These are phyloP conservation scores for Hericium erinaceus DNA, from an alignment of 768 basidiomycete species.

Conservation along the genomic window DNA sequence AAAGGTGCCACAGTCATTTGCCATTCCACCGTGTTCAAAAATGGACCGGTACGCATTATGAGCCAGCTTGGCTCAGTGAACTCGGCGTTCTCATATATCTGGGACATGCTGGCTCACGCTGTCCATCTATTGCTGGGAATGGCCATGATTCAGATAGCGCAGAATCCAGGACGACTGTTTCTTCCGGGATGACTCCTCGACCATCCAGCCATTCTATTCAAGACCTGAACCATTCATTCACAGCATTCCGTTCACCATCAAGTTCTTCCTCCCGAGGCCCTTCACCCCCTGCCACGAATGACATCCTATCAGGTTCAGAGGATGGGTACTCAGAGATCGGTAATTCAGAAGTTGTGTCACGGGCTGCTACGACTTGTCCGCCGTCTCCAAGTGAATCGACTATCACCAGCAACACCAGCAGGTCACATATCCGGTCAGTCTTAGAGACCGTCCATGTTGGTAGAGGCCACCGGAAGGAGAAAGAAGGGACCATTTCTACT, in stretches of 20 bases:
- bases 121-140: not conserved
- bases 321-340: too few relatives aligned
- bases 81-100: not conserved
- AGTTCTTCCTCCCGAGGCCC: not conserved
- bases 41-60: not conserved
- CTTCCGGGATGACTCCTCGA: not conserved
- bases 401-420: too few relatives aligned
- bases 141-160: not conserved
- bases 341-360: too few relatives aligned
- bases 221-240: not conserved
- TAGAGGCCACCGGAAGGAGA: too few relatives aligned
- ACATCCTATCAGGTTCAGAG: not conserved
- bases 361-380: too few relatives aligned
- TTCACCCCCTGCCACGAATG: not conserved
- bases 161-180: not conserved
- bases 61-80: not conserved
- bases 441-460: too few relatives aligned
- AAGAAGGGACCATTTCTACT: too few relatives aligned
- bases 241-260: not conserved
- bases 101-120: not conserved
- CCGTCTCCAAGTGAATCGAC: too few relatives aligned
- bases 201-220: not conserved
- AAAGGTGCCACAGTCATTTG: not conserved
- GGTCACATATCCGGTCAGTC: too few relatives aligned
- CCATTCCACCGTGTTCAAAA: not conserved